Conservation (phyloP, 2,329 filamentous ascomycete species). For the Helotiales sp. region DNA sequence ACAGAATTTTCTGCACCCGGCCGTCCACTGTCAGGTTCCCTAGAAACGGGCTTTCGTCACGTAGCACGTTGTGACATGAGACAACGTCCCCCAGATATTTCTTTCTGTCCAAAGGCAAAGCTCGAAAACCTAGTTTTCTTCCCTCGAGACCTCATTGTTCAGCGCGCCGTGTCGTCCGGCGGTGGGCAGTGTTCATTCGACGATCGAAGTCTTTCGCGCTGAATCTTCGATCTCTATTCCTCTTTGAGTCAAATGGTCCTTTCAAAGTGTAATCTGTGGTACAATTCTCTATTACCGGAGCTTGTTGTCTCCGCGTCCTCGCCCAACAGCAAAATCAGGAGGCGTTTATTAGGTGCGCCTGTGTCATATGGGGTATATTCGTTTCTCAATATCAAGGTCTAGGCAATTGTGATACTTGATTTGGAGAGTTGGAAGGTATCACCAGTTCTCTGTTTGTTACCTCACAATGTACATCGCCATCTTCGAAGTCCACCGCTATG, state of each 20-base stretch:
- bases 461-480: not conserved
- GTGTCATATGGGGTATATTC: not conserved
- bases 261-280: not conserved
- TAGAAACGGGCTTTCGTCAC: conserved; percentile 10
- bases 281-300: conserved; percentile 6
- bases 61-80: conserved; percentile 17
- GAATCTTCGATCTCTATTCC: conserved; percentile 1
- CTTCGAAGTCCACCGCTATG: not conserved
- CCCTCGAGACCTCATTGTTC: not conserved
- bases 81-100: not conserved
- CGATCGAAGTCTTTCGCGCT: not conserved
- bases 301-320: not conserved
- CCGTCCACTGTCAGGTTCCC: not conserved
- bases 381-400: not conserved
- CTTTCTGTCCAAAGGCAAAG: not conserved
- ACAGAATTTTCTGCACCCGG: not conserved
- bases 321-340: not conserved
- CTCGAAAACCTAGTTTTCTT: not conserved
- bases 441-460: not conserved
- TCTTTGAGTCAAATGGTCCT: not conserved
- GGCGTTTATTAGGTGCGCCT: not conserved
- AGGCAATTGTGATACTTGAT: not conserved
- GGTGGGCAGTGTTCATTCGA: not conserved
- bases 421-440: conserved; percentile 4
- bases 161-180: not conserved